phyloP scores from a whole-genome alignment of 2,329 filamentous ascomycete species.

The Diplocarpon rosae region DNA sequence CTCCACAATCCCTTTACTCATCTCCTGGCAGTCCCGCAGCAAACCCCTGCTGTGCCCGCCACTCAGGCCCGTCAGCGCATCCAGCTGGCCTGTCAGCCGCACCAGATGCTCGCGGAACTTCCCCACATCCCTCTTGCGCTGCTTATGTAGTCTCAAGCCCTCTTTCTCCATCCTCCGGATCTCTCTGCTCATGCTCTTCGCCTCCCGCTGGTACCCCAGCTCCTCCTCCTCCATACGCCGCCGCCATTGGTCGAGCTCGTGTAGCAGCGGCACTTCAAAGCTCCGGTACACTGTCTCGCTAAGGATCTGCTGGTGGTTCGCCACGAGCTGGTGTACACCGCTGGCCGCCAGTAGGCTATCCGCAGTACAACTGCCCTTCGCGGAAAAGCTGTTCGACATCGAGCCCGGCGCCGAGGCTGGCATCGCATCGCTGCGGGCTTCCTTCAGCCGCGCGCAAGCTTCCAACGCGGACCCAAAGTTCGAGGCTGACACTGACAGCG shows the following conservation, averaged over 20 bases:
- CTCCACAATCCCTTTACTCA: constrained; percentile 50
- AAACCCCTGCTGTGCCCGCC: constrained; percentile 48
- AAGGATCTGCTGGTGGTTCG: constrained; percentile 61
- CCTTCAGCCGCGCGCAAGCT: constrained; percentile 56
- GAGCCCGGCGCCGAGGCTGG: constrained; percentile 25
- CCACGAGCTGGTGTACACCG: constrained; percentile 55
- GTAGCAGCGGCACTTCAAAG: constrained; percentile 58
- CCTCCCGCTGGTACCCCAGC: constrained; percentile 44
- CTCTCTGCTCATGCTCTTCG: constrained; percentile 44
- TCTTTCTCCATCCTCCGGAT: constrained; percentile 56
- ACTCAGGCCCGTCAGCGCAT: constrained; percentile 50
- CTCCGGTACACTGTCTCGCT: constrained; percentile 56
- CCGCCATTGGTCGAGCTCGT: constrained; percentile 57
- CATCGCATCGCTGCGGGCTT: constrained; percentile 49
- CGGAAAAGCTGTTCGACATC: constrained; percentile 34
- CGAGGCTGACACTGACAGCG: constrained; percentile 49
- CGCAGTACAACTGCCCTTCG: constrained; percentile 45
- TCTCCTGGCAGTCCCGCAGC: constrained; percentile 53
- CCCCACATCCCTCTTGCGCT: constrained; percentile 49
- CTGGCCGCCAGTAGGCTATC: constrained; percentile 51
- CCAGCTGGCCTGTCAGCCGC: constrained; percentile 48
- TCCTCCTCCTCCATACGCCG: constrained; percentile 54
- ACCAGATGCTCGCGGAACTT: constrained; percentile 53
- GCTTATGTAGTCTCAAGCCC: constrained; percentile 47
- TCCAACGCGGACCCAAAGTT: constrained; percentile 55